Evolutionary conservation across 2,329 filamentous ascomycete genomes (phyloP), one percentile per base, ranked within the genome.

Genomic region (Fusarium transvaalense): DNA sequence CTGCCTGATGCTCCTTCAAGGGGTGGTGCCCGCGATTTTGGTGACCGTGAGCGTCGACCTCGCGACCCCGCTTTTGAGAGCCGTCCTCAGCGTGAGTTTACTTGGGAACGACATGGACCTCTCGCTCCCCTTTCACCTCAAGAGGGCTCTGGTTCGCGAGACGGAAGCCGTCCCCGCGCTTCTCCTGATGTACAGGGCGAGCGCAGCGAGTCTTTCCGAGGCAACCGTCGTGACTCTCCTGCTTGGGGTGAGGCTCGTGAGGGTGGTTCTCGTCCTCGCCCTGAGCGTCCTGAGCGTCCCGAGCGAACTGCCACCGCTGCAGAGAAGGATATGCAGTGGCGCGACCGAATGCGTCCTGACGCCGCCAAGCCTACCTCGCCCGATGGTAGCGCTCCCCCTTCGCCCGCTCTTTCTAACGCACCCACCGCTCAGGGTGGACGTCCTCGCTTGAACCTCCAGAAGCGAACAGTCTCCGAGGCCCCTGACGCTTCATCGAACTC

Each of bases 21-120:
- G 78, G 82, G 85, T 56, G 77, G 76, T 47, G 79, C 88, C 58
- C 81, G 85, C 45, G 85, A 85, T 61, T 87, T 86, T 74, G 83
- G 81, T 59, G 86, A 86, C 66, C 92, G 92, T 64, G 86, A 86
- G 67, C 92, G 92, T 63, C 88, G 89, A 68, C 83, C 88, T 72
- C 90, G 92, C 71, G 91, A 92, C 71, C 88, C 88, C 52, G 76
- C 64, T 23, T 75, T 76, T 48, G 86, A 87, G 61, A 88, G 91
- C 68, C 88, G 87, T 69, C 83, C 89, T 64, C 84, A 89, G 68
- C 90, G 92, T 73, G 91, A 92, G 69, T 87, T 89, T 46, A 97
- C 93, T 80, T 99, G 96, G 96, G 95, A 97, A 81, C 92, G 96
- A 74, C 96, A 92, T 77, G 96, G 96, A 14, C 96, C 96, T 37